Evolutionary conservation across 352 stramenopile species (phyloP).

Genomic region (Pythium utonaiense): DNA sequence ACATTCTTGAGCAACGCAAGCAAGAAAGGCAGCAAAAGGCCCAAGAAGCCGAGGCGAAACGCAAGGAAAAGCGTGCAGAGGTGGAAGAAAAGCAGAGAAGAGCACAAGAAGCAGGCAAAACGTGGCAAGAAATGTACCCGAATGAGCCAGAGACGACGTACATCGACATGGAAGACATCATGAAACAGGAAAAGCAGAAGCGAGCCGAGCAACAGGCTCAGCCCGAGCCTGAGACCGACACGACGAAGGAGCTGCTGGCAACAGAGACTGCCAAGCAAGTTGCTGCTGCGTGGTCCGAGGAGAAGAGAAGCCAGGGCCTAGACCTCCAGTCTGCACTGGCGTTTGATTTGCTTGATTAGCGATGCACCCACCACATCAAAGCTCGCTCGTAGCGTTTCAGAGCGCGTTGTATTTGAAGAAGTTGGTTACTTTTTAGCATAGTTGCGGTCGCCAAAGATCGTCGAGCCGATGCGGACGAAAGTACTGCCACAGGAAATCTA

Average conservation of each 20-base stretch:
- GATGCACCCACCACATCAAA: background rate
- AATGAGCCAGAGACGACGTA: constrained; percentile 74
- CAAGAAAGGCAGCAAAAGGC: constrained; percentile 57
- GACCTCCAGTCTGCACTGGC: constrained; percentile 56
- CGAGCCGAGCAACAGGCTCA: background rate
- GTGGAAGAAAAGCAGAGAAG: constrained; percentile 52
- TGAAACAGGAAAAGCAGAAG: constrained; percentile 35
- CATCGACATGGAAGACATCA: constrained; percentile 69
- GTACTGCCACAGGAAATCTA: constrained; percentile 94
- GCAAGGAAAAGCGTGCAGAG: constrained; percentile 35
- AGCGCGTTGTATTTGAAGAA: background rate
- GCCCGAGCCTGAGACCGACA: background rate
- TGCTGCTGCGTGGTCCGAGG: constrained; percentile 50
- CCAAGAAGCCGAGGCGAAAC: constrained; percentile 53
- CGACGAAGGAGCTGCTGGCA: constrained; percentile 23
- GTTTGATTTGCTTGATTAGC: constrained; percentile 58
- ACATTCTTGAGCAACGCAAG: constrained; percentile 72
- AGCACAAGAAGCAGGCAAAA: constrained; percentile 54
- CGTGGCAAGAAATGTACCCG: constrained; percentile 78
- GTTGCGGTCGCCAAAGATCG: constrained; percentile 96
- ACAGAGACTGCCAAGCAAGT: constrained; percentile 42
- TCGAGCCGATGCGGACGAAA: constrained; percentile 95
- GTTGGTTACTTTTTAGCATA: constrained; percentile 69
- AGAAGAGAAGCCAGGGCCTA: constrained; percentile 28
- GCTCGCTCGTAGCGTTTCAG: background rate